Conservation (phyloP, 495 filamentous ascomycete genomes). For the Hypoxylon fuscum region DNA sequence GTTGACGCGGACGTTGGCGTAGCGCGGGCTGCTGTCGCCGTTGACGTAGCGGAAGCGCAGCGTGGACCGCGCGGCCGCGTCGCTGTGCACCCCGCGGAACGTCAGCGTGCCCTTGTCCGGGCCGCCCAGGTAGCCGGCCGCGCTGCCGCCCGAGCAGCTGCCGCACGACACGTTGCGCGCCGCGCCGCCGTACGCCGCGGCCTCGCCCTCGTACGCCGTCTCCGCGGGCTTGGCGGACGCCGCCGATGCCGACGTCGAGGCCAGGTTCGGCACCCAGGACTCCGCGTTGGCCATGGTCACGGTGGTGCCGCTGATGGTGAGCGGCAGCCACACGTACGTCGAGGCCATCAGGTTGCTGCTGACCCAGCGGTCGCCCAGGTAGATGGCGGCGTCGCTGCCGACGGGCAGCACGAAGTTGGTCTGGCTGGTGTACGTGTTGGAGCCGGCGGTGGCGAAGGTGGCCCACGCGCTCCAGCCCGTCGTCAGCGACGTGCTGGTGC, state of each 20-base stretch:
- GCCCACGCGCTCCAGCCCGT: slow-evolving; percentile 68
- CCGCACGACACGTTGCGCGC: slow-evolving; percentile 53
- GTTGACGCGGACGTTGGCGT: slow-evolving; percentile 66
- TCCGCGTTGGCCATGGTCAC: slow-evolving; percentile 61
- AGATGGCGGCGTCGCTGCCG: slow-evolving; percentile 57
- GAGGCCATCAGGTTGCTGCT: slow-evolving; percentile 64
- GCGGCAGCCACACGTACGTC: slow-evolving; percentile 74
- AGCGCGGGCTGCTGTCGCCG: slow-evolving; percentile 59
- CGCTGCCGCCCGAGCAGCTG: slow-evolving; percentile 54
- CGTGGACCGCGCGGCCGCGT: slow-evolving; percentile 58
- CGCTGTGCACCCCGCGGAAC: slow-evolving; percentile 56
- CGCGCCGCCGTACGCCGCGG: slow-evolving; percentile 45
- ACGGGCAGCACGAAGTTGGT: slow-evolving; percentile 61
- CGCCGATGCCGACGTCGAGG: slow-evolving; percentile 38
- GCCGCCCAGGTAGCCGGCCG: slow-evolving; percentile 66
- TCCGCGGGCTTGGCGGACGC: slow-evolving; percentile 55
- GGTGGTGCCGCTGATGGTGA: slow-evolving; percentile 64
- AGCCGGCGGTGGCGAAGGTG: slow-evolving; percentile 63
- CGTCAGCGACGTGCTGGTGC: slow-evolving; percentile 48
- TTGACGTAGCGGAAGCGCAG: slow-evolving; percentile 64
- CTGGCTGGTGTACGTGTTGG: slow-evolving; percentile 62
- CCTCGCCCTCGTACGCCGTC: slow-evolving; percentile 61
- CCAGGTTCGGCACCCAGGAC: slow-evolving; percentile 59
- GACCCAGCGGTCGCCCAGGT: slow-evolving; percentile 75
- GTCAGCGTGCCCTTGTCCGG: slow-evolving; percentile 55